Evolutionary conservation across 257 asterid species (phyloP).

Genomic region (Catharanthus roseus): DNA sequence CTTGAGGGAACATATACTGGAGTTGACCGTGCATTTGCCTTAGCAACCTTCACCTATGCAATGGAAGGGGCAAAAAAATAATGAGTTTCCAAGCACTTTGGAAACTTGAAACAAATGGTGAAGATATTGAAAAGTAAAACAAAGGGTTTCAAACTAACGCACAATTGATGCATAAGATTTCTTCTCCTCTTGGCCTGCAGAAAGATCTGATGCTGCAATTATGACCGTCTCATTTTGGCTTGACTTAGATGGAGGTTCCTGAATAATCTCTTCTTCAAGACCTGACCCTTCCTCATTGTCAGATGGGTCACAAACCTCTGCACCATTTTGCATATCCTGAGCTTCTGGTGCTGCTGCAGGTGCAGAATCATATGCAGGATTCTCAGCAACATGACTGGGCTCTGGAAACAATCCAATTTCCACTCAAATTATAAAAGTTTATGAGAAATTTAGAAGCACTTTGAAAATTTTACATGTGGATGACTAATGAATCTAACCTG

Average conservation of each 20-base stretch:
- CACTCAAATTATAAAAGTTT: not conserved
- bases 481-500: slow-evolving; percentile 38
- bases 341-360: slow-evolving; percentile 33
- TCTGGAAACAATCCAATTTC: slow-evolving; percentile 40
- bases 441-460: not conserved
- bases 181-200: slow-evolving; percentile 54
- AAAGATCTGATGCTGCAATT: slow-evolving; percentile 33
- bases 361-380: slow-evolving; percentile 32
- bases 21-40: slow-evolving; percentile 13
- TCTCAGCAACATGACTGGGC: slow-evolving; percentile 46
- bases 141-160: slow-evolving; percentile 28
- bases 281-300: slow-evolving; percentile 39
- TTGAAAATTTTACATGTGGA: not conserved
- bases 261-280: slow-evolving; percentile 36
- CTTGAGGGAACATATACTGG: slow-evolving; percentile 18
- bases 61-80: not conserved
- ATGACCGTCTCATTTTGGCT: slow-evolving; percentile 34
- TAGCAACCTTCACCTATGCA: slow-evolving; percentile 26
- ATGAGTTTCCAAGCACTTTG: not conserved
- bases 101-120: not conserved
- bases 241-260: slow-evolving; percentile 39
- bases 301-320: slow-evolving; percentile 37
- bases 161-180: slow-evolving; percentile 90
- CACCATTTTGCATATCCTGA: slow-evolving; percentile 41
- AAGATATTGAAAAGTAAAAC: not conserved